phyloP scores from a whole-genome alignment of 1,284 basidiomycete genomes.

The Ustilago shanxiensis region DNA sequence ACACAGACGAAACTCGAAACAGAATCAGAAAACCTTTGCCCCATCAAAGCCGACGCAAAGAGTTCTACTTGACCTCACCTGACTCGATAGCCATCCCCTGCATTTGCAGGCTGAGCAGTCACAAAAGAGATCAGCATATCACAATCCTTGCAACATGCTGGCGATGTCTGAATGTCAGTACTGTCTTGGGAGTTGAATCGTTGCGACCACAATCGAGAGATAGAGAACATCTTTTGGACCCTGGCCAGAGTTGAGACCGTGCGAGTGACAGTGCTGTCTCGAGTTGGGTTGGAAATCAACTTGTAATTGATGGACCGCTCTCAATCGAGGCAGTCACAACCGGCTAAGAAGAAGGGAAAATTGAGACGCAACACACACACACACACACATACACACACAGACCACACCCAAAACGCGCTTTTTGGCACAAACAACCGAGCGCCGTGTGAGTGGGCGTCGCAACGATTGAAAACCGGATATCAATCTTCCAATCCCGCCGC shows the following conservation, averaged over 20 bases:
- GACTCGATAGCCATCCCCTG: background rate
- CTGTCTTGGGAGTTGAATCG: too few species aligned
- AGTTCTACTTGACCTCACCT: background rate
- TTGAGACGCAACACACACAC: background rate
- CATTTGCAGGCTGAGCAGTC: background rate
- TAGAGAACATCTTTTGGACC: background rate
- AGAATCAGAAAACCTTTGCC: background rate
- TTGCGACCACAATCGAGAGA: background rate
- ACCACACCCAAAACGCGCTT: conserved; percentile 23
- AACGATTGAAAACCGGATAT: conserved; percentile 8
- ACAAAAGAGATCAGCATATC: too few species aligned
- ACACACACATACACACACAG: conserved; percentile 10
- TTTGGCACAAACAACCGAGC: background rate
- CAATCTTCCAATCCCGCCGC: conserved; percentile 16
- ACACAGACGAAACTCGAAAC: too few species aligned
- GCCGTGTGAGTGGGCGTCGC: background rate
- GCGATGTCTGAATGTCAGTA: background rate
- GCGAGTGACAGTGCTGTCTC: background rate
- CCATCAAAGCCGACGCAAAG: conserved; percentile 24
- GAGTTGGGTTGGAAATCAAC: conserved; percentile 6
- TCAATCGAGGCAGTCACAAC: background rate
- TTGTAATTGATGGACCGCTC: background rate
- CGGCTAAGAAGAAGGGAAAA: conserved; percentile 12
- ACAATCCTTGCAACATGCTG: background rate
- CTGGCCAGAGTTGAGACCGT: background rate